Conservation (phyloP, 2,329 filamentous ascomycete species). For the Catunica adiposa region DNA sequence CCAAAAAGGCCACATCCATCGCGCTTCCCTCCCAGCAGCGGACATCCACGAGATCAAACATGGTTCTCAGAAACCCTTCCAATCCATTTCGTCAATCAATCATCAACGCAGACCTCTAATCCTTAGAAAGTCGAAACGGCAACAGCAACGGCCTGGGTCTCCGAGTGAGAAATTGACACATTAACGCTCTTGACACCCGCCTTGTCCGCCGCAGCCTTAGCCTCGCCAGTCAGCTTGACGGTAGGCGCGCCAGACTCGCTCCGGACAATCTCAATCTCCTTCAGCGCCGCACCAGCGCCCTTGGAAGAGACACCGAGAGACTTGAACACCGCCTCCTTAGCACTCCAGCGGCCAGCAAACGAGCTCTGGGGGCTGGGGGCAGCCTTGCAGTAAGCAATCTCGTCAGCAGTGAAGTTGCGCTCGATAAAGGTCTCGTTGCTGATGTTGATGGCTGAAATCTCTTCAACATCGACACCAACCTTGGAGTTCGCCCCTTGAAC, state of each 20-base stretch:
- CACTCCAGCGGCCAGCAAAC: slow-evolving; percentile 90
- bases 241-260: slow-evolving; percentile 68
- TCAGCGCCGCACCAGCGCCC: slow-evolving; percentile 76
- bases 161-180: slow-evolving; percentile 91
- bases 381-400: slow-evolving; percentile 74
- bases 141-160: slow-evolving; percentile 85
- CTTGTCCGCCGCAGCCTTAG: slow-evolving; percentile 65
- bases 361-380: slow-evolving; percentile 69
- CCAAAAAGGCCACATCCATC: slow-evolving; percentile 7
- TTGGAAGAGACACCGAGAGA: slow-evolving; percentile 72
- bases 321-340: slow-evolving; percentile 98
- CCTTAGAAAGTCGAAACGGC: slow-evolving; percentile 64
- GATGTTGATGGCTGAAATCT: slow-evolving; percentile 73
- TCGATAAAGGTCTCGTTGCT: slow-evolving; percentile 86
- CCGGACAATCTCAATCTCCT: slow-evolving; percentile 82
- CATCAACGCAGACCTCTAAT: not conserved
- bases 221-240: slow-evolving; percentile 76
- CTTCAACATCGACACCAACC: slow-evolving; percentile 88
- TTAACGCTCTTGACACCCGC: slow-evolving; percentile 77
- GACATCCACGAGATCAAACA: not conserved
- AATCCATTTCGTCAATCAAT: not conserved
- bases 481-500: slow-evolving; percentile 51
- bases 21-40: not conserved
- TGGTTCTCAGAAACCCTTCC: too few relatives aligned
- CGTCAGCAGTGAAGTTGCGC: slow-evolving; percentile 77